These are phyloP conservation scores for Candida khao-thaluensis DNA, from an alignment of 805 yeast species.

Conservation along the genomic window DNA sequence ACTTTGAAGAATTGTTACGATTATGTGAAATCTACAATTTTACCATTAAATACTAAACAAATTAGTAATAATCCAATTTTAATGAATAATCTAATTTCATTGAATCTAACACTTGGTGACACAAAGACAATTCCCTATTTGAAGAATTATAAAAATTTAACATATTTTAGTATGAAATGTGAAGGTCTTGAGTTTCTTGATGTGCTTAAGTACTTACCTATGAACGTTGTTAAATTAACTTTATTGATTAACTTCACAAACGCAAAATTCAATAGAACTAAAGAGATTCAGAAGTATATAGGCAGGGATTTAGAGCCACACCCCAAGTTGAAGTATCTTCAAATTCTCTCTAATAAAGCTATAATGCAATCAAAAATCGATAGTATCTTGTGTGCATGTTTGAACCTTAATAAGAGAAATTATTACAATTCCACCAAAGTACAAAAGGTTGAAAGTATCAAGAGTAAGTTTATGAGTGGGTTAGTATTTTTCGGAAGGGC, in stretches of 20 bases:
- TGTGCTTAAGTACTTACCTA: conserved; percentile 2
- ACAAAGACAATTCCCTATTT: neutral
- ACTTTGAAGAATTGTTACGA: neutral
- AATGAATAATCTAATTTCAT: neutral
- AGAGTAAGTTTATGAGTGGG: neutral
- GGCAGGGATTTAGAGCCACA: neutral
- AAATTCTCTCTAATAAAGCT: neutral
- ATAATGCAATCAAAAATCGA: neutral
- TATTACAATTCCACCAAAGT: conserved; percentile 1
- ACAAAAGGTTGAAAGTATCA: conserved; percentile 3
- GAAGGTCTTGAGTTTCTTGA: neutral
- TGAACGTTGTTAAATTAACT: neutral
- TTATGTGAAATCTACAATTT: neutral
- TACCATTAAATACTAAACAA: neutral
- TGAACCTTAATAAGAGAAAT: neutral
- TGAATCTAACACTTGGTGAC: neutral
- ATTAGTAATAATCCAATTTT: neutral
- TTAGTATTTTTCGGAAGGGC: conserved; percentile 8
- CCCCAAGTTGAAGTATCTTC: conserved; percentile 4
- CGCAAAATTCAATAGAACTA: neutral
- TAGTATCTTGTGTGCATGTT: neutral
- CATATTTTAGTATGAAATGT: neutral
- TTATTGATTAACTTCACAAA: neutral
- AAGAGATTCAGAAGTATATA: neutral
- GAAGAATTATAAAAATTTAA: neutral